Evolutionary conservation across 805 yeast genomes (phyloP), one percentile per base, ranked within the genome.

Genomic region (Myxozyma geophila): DNA sequence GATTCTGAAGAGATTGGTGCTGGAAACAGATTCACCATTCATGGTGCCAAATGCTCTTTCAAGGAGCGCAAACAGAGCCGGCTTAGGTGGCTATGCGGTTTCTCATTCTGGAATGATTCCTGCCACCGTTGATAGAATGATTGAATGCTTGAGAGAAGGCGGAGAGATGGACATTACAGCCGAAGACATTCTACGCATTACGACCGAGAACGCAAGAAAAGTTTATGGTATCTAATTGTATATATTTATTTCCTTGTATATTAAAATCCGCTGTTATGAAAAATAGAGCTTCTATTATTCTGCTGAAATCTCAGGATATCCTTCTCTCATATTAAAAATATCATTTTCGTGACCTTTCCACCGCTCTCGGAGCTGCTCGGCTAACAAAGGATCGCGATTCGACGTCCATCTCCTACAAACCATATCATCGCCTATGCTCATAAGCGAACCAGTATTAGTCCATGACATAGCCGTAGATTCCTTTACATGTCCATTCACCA

Each of bases 71-170:
- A 43, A 48, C n/a, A 48, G 23, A 33, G 33, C 44, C 15, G 54
- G 47, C 44, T 48, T 19, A 23, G 60, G 60, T 8, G 37, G 43
- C 8, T 63, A 61, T 40, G 57, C 60, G 13, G 62, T 64, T 7
- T 64, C 67, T 10, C 67, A 64, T 40, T 54, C 60, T 10, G 67
- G 67, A 23, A 64, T 64, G 67, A 64, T 64, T 9, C 67, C 67
- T 23, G 59, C 51, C 23, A 62, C 62, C 12, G 67, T 62, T 7
- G 53, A 36, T 19, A 61, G 53, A n/a, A 67, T 64, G 21, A 59
- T 60, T 17, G 62, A 61, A 13, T 49, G 60, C n/a, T 28, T 62
- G 28, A 17, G 36, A 17, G 59, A 56, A 37, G 59, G 59, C 10
- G 59, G 59, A 8, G 52, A 47, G 7, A 13, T 7, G 15, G 66